Conservation (phyloP, 2,329 filamentous ascomycete species). For the Fusarium kyushuense region DNA sequence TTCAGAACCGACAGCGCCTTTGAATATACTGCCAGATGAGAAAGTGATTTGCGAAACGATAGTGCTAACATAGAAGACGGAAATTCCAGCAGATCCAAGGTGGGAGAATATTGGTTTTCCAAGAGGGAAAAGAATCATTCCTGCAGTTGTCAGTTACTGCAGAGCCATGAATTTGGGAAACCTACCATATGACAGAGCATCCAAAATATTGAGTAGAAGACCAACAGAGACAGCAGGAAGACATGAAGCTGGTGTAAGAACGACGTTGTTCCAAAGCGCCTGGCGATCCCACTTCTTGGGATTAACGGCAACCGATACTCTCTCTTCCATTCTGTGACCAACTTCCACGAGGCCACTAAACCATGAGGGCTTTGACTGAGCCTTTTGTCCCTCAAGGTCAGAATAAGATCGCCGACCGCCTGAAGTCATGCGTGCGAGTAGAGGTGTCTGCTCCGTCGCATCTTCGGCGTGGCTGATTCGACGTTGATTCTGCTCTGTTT, state of each 20-base stretch:
- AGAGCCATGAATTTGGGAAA: conserved; percentile 3
- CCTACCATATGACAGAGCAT: conserved; percentile 91
- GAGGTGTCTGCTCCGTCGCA: conserved; percentile 61
- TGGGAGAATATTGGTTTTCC: conserved; percentile 86
- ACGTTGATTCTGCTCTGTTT: conserved; percentile 23
- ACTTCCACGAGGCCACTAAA: conserved; percentile 50
- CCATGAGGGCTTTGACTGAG: conserved; percentile 50
- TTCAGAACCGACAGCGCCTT: conserved; percentile 91
- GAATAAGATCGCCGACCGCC: conserved; percentile 49
- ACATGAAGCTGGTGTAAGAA: conserved; percentile 76
- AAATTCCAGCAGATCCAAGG: conserved; percentile 92
- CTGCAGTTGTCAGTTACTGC: conserved; percentile 53
- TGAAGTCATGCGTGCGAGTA: conserved; percentile 56
- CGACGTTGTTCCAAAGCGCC: conserved; percentile 70
- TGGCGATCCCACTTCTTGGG: conserved; percentile 79
- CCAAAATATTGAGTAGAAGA: conserved; percentile 89
- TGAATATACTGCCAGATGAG: conserved; percentile 88
- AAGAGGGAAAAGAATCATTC: conserved; percentile 94
- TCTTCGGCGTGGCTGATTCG: conserved; percentile 29
- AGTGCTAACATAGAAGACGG: conserved; percentile 98
- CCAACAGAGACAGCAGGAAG: conserved; percentile 91
- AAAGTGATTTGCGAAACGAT: conserved; percentile 94
- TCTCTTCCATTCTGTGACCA: conserved; percentile 51
- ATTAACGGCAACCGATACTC: conserved; percentile 59
- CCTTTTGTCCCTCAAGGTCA: conserved; percentile 67